A percentile compares a stretch with the other conserved stretches of the same genome.
Conservation (phyloP, 176 grass and related monocot species). For the Aegilops bicornis region DNA sequence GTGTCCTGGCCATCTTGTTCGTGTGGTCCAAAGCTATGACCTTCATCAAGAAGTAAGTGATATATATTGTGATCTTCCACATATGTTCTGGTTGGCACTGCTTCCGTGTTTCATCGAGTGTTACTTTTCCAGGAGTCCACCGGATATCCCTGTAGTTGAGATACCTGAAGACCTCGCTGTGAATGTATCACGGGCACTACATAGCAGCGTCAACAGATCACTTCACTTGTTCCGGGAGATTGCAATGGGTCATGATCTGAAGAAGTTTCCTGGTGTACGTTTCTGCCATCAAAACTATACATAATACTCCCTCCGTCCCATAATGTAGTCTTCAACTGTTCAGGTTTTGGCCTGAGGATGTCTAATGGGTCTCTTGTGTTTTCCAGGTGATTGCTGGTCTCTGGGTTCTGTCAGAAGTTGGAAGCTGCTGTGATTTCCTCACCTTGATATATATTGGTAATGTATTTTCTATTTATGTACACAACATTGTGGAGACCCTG, state of each 20-base stretch:
- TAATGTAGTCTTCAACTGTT: too few relatives aligned
- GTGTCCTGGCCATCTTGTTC: conserved; percentile 63
- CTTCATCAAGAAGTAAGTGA: conserved; percentile 66
- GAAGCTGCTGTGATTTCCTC: conserved; percentile 77
- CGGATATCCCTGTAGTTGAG: conserved; percentile 56
- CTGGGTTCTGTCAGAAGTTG: conserved; percentile 68
- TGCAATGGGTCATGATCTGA: conserved; percentile 62
- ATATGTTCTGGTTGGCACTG: not conserved
- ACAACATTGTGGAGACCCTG: not conserved
- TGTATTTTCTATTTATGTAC: not conserved
- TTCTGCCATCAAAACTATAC: not conserved
- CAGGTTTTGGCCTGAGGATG: too few relatives aligned
- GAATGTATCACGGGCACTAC: conserved; percentile 46
- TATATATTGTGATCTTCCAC: not conserved
- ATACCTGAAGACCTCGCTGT: conserved; percentile 67
- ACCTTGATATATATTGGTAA: conserved; percentile 90
- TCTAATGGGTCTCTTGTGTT: too few relatives aligned
- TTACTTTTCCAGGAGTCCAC: conserved; percentile 50
- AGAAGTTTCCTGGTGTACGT: conserved; percentile 74
- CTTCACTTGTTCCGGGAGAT: conserved; percentile 58
- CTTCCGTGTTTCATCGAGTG: not conserved
- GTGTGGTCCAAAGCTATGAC: conserved; percentile 74
- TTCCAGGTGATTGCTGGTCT: conserved; percentile 73
- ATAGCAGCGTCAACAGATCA: conserved; percentile 54
- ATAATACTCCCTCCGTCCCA: too few relatives aligned